Percentiles rank a stretch among this genome's conserved stretches.
These are phyloP conservation scores for Tricharina praecox DNA, from an alignment of 495 filamentous ascomycete genomes.

Conservation along the genomic window DNA sequence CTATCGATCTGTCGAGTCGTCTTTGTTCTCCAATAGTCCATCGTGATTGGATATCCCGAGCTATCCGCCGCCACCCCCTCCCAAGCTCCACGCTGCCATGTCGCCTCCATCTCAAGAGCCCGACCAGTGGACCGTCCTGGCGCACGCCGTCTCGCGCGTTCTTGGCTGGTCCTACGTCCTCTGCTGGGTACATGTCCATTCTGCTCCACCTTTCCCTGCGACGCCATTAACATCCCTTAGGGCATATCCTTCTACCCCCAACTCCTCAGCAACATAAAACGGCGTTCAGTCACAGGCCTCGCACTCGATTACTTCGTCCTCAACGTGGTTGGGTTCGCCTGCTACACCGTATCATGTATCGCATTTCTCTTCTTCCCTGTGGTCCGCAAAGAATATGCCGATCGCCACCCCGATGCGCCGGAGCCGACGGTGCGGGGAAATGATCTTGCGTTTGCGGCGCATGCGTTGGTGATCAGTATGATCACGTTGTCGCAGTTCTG, in stretches of 20 bases:
- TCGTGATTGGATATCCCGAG: too few species aligned
- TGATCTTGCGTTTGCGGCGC: constrained; percentile 69
- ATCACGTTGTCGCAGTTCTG: constrained; percentile 59
- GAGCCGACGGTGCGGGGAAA: constrained; percentile 77
- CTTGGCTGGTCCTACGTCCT: constrained; percentile 47
- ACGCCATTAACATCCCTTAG: too few species aligned
- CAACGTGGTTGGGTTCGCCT: constrained; percentile 54
- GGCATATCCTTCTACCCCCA: constrained; percentile 88
- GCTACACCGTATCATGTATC: constrained; percentile 56
- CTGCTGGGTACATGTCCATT: too few species aligned
- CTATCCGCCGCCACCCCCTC: too few species aligned
- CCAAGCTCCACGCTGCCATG: too few species aligned
- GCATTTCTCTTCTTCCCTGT: constrained; percentile 60
- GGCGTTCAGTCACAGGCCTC: constrained; percentile 61
- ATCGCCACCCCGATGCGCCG: constrained; percentile 50
- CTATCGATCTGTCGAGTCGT: too few species aligned
- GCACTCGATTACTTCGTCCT: constrained; percentile 72
- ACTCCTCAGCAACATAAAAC: constrained; percentile 53
- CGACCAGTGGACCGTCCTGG: constrained; percentile 2
- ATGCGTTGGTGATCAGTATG: constrained; percentile 52
- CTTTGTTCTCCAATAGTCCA: too few species aligned
- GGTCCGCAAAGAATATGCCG: constrained; percentile 68
- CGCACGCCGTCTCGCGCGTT: constrained; percentile 31
- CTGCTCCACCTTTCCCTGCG: too few species aligned
- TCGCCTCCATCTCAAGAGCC: too few species aligned